Conservation (phyloP, 1,284 basidiomycete species). For the Microbotryum lychnidis-dioicae region DNA sequence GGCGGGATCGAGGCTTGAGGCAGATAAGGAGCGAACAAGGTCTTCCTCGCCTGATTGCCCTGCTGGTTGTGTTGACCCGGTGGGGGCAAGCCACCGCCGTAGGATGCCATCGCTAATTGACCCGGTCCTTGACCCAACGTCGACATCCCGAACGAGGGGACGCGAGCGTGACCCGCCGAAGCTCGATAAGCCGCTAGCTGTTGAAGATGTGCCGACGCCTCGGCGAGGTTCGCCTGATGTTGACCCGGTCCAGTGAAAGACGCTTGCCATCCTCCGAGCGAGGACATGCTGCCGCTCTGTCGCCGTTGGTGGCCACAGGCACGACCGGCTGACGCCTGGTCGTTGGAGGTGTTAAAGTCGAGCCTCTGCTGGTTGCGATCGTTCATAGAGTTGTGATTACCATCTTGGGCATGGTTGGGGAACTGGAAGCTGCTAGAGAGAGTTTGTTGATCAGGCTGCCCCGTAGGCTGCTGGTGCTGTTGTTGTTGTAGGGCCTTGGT, state of each 20-base stretch:
- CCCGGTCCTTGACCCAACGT: conserved; percentile 22
- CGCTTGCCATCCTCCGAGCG: conserved; percentile 20
- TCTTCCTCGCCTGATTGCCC: conserved; percentile 76
- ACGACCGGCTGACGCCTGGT: background rate
- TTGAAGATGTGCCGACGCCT: conserved; percentile 78
- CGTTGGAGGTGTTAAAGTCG: background rate
- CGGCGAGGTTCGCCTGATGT: conserved; percentile 38
- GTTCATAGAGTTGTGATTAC: background rate
- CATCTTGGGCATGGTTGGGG: background rate
- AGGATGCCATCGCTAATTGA: conserved; percentile 60
- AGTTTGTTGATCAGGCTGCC: conserved; percentile 25
- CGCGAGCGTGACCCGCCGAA: conserved; percentile 89
- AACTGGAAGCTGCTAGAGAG: conserved; percentile 35
- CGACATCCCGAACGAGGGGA: conserved; percentile 94
- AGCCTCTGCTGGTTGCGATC: background rate
- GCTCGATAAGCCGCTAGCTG: conserved; percentile 96
- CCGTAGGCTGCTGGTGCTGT: conserved; percentile 30
- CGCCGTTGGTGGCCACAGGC: conserved; percentile 14
- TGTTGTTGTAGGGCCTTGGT: conserved; percentile 47
- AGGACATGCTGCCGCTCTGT: conserved; percentile 25
- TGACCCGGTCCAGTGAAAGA: conserved; percentile 15
- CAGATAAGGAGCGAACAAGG: conserved; percentile 95
- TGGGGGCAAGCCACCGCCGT: conserved; percentile 67
- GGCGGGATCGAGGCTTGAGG: conserved; percentile 96
- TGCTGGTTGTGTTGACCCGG: conserved; percentile 39